These are phyloP conservation scores for Corchorus capsularis DNA, from an alignment of 345 rosid genomes.

Conservation along the genomic window DNA sequence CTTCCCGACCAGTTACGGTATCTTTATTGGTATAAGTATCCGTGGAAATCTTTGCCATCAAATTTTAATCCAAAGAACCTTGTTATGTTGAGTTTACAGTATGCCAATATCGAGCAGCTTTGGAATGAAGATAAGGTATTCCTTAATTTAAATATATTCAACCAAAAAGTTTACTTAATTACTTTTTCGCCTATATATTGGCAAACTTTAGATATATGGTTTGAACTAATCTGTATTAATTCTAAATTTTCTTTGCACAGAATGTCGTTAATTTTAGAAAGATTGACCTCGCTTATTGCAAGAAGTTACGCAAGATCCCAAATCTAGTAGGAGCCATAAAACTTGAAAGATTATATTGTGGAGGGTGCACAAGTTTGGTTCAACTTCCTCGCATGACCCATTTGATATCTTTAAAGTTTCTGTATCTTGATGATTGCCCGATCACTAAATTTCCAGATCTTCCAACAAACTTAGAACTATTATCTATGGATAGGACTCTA, in stretches of 20 bases:
- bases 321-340: slow-evolving; percentile 29
- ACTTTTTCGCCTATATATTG: neutral
- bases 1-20: slow-evolving; percentile 33
- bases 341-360: slow-evolving; percentile 29
- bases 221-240: neutral
- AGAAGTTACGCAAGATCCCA: slow-evolving; percentile 15
- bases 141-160: slow-evolving; percentile 5
- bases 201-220: too few species aligned
- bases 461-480: too few species aligned
- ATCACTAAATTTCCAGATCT: too few species aligned
- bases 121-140: slow-evolving; percentile 28
- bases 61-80: slow-evolving; percentile 29
- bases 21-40: slow-evolving; percentile 38
- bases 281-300: slow-evolving; percentile 27
- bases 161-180: too few species aligned
- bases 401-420: neutral
- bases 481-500: too few species aligned
- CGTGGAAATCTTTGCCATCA: slow-evolving; percentile 27
- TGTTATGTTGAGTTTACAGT: slow-evolving; percentile 26
- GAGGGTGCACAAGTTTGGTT: slow-evolving; percentile 20
- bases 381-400: neutral
- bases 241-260: slow-evolving; percentile 13
- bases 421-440: too few species aligned
- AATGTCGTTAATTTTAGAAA: slow-evolving; percentile 28
- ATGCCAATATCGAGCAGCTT: slow-evolving; percentile 25